Evolutionary conservation across 495 filamentous ascomycete species (phyloP), one percentile per base, ranked within the genome.

Genomic region (Extremus antarcticus): DNA sequence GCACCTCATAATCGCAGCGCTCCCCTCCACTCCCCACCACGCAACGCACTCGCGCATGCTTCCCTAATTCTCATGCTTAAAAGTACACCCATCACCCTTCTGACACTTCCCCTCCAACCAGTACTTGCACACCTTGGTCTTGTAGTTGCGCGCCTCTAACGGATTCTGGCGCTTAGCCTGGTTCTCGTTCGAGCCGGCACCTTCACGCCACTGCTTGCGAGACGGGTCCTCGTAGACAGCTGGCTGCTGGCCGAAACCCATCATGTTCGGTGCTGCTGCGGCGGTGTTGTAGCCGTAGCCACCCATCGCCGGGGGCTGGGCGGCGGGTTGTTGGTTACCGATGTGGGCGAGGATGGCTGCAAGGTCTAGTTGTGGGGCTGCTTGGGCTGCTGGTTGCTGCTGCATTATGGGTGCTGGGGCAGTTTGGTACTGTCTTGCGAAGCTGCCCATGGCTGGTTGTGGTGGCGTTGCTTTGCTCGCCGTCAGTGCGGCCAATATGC

Each of bases 1-100:
- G 7, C 29, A 35, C 29, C 29, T 13, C 29, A 13, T 35, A 4
- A 7, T 13, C 4, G 13, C 29, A 4, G 7, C 29, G 29, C 29
- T 35, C 13, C 29, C 29, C 13, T 35, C 29, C 13, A 4, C 13
- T 4, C 4, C 29, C 29, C 29, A n/a, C n/a, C n/a, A n/a, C n/a
- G n/a, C n/a, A n/a, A n/a, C n/a, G n/a, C n/a, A n/a, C n/a, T n/a
- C n/a, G n/a, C n/a, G n/a, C n/a, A n/a, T n/a, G n/a, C n/a, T n/a
- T 35, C 13, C 29, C 13, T 13, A 35, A 35, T 54, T 25, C 54
- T 82, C 78, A 58, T 95, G 90, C 43, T 86, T 75, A 70, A 81
- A 95, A 0, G 87, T 92, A 67, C 90, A 95, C 32, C 84, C 83
- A 17, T 86, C 84, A 2, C 90, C 90, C 68, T 94, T 92, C 17